Evolutionary conservation across 2,329 filamentous ascomycete genomes (phyloP).

Genomic region (Dichotomopilus funicola): DNA sequence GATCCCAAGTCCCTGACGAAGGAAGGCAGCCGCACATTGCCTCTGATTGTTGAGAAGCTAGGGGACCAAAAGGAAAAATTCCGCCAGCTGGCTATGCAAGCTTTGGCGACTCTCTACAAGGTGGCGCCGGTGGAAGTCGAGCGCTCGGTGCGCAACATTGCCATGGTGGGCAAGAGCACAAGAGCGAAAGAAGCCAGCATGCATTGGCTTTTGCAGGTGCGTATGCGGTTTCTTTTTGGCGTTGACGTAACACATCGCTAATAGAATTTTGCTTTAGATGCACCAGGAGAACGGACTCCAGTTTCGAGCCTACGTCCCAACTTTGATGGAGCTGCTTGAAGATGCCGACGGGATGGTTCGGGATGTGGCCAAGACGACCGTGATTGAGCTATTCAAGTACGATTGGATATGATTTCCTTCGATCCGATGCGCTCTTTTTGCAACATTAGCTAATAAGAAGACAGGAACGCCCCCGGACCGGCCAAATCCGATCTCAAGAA

Average conservation of each 20-base stretch:
- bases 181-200: constrained; percentile 79
- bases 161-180: constrained; percentile 72
- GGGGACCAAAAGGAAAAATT: constrained; percentile 85
- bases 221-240: constrained; percentile 15
- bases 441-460: not conserved
- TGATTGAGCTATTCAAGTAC: constrained; percentile 81
- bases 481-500: constrained; percentile 86
- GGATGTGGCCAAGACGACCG: constrained; percentile 72
- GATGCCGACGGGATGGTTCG: constrained; percentile 84
- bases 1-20: constrained; percentile 67
- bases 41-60: constrained; percentile 74
- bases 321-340: constrained; percentile 78
- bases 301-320: constrained; percentile 77
- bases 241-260: constrained; percentile 19
- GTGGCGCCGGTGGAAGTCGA: constrained; percentile 69
- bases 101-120: constrained; percentile 70
- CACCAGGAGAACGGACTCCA: constrained; percentile 71
- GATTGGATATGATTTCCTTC: constrained; percentile 17
- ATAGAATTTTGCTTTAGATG: constrained; percentile 49
- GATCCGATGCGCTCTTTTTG: not conserved
- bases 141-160: constrained; percentile 67
- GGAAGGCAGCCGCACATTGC: constrained; percentile 64
- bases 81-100: constrained; percentile 65
- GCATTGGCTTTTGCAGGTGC: constrained; percentile 75
- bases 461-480: constrained; percentile 66